phyloP scores from a whole-genome alignment of 78 protist genomes.

The Guillardia theta region DNA sequence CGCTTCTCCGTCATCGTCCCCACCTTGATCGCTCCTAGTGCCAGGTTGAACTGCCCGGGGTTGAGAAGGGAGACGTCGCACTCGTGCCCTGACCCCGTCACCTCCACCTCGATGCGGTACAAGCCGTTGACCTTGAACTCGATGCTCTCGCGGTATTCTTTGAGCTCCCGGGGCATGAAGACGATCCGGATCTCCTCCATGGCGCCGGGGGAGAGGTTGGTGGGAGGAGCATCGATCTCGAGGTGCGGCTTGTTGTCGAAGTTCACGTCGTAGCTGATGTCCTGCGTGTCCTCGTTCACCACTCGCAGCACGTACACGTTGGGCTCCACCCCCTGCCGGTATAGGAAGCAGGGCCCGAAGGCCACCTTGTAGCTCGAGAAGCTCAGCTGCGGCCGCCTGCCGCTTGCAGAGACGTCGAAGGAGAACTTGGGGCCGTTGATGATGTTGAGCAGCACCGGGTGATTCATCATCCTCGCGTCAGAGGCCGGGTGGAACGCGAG shows the following conservation, averaged over 20 bases:
- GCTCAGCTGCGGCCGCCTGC: slow-evolving; percentile 40
- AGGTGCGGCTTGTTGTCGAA: slow-evolving; percentile 48
- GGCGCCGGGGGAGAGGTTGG: slow-evolving; percentile 61
- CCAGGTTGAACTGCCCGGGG: not conserved
- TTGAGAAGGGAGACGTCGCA: slow-evolving; percentile 48
- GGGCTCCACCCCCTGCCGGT: slow-evolving; percentile 2
- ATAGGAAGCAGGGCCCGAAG: slow-evolving; percentile 68
- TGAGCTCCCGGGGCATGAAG: slow-evolving; percentile 63
- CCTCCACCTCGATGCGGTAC: not conserved
- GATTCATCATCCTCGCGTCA: not conserved
- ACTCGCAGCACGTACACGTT: not conserved
- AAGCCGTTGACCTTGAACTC: slow-evolving; percentile 71
- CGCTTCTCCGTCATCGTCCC: not conserved
- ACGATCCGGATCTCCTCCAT: not conserved
- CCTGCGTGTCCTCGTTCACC: slow-evolving; percentile 56
- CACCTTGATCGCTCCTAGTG: slow-evolving; percentile 52
- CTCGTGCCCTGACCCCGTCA: slow-evolving; percentile 62
- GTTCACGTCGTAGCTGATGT: slow-evolving; percentile 47
- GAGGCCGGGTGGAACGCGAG: slow-evolving; percentile 50
- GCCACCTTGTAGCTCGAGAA: slow-evolving; percentile 32
- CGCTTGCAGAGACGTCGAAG: slow-evolving; percentile 48
- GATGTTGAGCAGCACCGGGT: not conserved
- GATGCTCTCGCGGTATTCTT: slow-evolving; percentile 1
- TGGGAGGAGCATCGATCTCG: slow-evolving; percentile 49
- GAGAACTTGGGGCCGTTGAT: slow-evolving; percentile 62